phyloP scores from a whole-genome alignment of 805 yeast species.

The Metschnikowia picachoensis region DNA sequence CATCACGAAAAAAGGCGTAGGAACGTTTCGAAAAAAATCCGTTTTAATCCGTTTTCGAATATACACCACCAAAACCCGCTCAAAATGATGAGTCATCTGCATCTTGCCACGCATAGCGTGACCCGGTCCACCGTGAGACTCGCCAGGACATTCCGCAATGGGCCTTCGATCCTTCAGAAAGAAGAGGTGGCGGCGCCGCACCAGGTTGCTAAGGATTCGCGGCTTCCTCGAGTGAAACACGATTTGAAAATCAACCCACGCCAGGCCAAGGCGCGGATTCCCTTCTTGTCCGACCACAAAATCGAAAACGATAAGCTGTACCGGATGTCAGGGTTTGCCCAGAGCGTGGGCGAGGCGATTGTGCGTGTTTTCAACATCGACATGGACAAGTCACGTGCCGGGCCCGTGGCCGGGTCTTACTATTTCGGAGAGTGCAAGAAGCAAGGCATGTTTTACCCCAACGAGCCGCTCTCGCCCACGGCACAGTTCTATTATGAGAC shows the following conservation, averaged over 20 bases:
- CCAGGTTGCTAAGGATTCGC: conserved; percentile 37
- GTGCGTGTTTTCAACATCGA: conserved; percentile 66
- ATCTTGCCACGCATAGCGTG: background rate
- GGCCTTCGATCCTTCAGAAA: conserved; percentile 17
- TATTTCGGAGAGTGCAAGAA: conserved; percentile 84
- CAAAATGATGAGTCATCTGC: conserved; percentile 3
- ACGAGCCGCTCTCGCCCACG: conserved; percentile 64
- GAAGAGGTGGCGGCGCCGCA: conserved; percentile 31
- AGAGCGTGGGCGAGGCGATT: conserved; percentile 59
- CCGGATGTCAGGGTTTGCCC: conserved; percentile 34
- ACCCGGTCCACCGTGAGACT: background rate
- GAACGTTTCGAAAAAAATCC: no score
- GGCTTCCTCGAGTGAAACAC: conserved; percentile 36
- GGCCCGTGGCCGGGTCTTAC: conserved; percentile 87
- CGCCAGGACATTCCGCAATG: conserved; percentile 11
- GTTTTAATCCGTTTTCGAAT: no score
- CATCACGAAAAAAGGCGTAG: no score
- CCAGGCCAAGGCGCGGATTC: conserved; percentile 32
- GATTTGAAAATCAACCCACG: conserved; percentile 32
- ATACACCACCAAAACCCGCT: no score
- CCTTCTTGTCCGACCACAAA: conserved; percentile 37
- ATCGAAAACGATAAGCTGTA: conserved; percentile 36
- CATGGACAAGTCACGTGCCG: conserved; percentile 90
- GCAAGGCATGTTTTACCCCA: conserved; percentile 76
- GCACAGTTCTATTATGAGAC: conserved; percentile 86